phyloP scores from a whole-genome alignment of 257 asterid species.

The Capsicum rhomboideum region DNA sequence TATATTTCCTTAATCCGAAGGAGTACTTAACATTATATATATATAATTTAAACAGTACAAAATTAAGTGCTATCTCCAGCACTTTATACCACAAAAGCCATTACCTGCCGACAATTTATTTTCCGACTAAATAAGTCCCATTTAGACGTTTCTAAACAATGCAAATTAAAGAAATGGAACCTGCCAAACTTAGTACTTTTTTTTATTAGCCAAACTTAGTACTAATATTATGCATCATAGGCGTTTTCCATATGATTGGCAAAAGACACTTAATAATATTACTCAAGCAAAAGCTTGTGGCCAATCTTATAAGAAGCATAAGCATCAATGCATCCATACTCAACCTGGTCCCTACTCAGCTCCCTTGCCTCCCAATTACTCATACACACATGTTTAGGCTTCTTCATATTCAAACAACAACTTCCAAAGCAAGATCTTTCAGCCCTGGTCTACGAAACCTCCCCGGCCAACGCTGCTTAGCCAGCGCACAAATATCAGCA shows the following conservation, averaged over 20 bases:
- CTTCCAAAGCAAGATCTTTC: constrained; percentile 4
- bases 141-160: no score
- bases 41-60: no score
- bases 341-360: constrained; percentile 1
- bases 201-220: no score
- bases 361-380: constrained; percentile 8
- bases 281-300: neutral
- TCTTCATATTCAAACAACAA: neutral
- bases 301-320: constrained; percentile 9
- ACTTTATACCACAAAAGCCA: neutral
- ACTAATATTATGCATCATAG: neutral
- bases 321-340: constrained; percentile 11
- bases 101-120: neutral
- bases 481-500: neutral
- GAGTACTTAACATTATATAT: no score
- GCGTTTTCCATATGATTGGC: no score
- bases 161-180: no score
- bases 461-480: neutral
- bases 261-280: neutral
- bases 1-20: no score
- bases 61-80: neutral
- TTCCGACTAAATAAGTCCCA: no score
- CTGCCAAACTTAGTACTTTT: no score
- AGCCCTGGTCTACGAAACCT: constrained; percentile 3
- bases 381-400: constrained; percentile 8